These are phyloP conservation scores for Persicaria tinctoria DNA, from an alignment of 148 eudicot genomes.

Conservation along the genomic window DNA sequence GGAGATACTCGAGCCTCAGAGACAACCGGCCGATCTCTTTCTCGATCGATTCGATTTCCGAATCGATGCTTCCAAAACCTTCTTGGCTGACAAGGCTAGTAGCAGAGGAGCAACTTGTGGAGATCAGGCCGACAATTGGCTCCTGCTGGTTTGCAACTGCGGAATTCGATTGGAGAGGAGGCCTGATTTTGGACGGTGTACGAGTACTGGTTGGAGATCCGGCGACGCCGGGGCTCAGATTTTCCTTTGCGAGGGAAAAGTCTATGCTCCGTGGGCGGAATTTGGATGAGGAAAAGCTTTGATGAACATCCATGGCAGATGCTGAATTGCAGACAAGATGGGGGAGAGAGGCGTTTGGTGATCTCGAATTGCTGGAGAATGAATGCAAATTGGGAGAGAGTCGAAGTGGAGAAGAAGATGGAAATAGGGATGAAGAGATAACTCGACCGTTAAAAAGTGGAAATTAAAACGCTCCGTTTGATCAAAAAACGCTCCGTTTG, in stretches of 20 bases:
- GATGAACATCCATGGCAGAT: constrained; percentile 14
- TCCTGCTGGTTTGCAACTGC: constrained; percentile 22
- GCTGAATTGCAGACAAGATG: not conserved
- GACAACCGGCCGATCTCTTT: constrained; percentile 51
- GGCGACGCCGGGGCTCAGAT: constrained; percentile 1
- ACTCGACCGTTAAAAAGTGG: constrained; percentile 1
- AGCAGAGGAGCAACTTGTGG: not conserved
- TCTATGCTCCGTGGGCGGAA: constrained; percentile 57
- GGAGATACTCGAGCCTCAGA: constrained; percentile 44
- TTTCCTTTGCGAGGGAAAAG: constrained; percentile 12
- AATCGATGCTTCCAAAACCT: constrained; percentile 31
- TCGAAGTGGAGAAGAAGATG: not conserved
- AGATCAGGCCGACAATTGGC: not conserved
- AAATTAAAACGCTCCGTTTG: not conserved
- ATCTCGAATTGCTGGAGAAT: not conserved
- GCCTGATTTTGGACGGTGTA: not conserved
- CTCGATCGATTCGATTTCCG: constrained; percentile 72
- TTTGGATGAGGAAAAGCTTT: constrained; percentile 33
- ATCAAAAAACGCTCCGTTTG: not conserved
- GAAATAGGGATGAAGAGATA: not conserved
- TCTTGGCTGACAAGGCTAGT: not conserved
- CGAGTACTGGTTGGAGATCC: not conserved
- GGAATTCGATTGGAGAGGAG: constrained; percentile 23
- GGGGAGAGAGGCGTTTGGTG: not conserved
- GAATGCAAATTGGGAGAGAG: not conserved